Evolutionary conservation across 2,329 filamentous ascomycete genomes (phyloP).

Genomic region (Penicillium sp.): DNA sequence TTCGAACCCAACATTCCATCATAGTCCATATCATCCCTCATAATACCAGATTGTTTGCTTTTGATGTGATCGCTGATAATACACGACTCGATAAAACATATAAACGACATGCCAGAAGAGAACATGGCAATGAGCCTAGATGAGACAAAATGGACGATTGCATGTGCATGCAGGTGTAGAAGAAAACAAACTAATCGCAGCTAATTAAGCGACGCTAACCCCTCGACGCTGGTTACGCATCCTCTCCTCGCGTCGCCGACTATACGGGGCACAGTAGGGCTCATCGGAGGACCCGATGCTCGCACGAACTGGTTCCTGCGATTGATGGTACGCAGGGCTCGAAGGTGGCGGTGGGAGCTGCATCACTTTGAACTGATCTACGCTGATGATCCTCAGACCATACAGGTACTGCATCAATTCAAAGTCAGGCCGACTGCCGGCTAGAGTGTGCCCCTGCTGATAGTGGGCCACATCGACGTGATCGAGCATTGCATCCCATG

Average conservation of each 20-base stretch:
- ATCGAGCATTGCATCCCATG: slow-evolving; percentile 38
- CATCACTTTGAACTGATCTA: slow-evolving; percentile 38
- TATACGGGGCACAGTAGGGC: slow-evolving; percentile 34
- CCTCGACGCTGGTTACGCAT: too few species aligned
- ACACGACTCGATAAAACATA: too few species aligned
- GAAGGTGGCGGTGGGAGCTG: slow-evolving; percentile 35
- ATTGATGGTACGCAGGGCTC: slow-evolving; percentile 32
- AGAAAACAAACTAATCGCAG: too few species aligned
- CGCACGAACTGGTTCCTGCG: slow-evolving; percentile 29
- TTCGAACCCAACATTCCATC: too few species aligned
- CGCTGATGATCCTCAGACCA: slow-evolving; percentile 34
- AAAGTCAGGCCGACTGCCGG: slow-evolving; percentile 36
- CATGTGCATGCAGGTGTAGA: too few species aligned
- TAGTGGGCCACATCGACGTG: slow-evolving; percentile 38
- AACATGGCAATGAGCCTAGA: too few species aligned
- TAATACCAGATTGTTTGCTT: too few species aligned
- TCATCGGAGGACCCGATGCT: slow-evolving; percentile 35
- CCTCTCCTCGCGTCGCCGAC: slow-evolving; percentile 32
- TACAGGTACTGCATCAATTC: slow-evolving; percentile 41
- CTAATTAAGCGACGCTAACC: too few species aligned
- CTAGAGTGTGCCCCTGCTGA: slow-evolving; percentile 34
- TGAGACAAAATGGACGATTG: too few species aligned
- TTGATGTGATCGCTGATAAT: too few species aligned
- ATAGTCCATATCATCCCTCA: too few species aligned
- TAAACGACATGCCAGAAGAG: too few species aligned